Base-by-base conservation (phyloP, 768 basidiomycete species). In the Suillus clintonianus region DNA sequence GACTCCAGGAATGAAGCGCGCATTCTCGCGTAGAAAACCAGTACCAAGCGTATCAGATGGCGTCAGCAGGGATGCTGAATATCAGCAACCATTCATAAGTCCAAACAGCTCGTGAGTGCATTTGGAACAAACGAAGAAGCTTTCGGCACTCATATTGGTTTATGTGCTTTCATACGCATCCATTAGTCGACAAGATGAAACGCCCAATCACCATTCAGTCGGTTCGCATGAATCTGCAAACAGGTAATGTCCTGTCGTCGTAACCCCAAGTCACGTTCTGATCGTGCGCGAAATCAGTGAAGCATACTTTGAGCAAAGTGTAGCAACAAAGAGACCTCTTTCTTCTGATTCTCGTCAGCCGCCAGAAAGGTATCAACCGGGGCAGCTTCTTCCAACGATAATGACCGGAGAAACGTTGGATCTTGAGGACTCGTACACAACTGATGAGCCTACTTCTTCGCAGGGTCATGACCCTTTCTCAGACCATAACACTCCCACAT, bases 391-490 rank as follows among this genome's bases (percentile, higher is more conserved):
- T 17, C 83, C 79, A 39, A 87, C 88, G 0, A 89, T 89, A 48
- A 78, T 85, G 60, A 89, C 88, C 7, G 88, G 88, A 39, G 87
- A 89, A 72, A 88, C 87, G 0, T 78, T 89, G 22, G 82, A 88
- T 56, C 70, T 87, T 10, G 82, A 83, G 5, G 78, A 78, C 15
- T 51, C 50, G 19, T n/a, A 65, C 22, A 61, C 32, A 32, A n/a
- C 51, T 22, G 39, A 24, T 27, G 56, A 27, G 19, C 60, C 56
- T 10, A 59, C 70, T 43, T 68, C 74, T 43, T 65, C 64, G 17
- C 70, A 71, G n/a, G 60, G 70, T 48, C 74, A 75, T 24, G 78
- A 79, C 61, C 71, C 75, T 14, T 70, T 72, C 61, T 62, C 66
- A 3, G 73, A 71, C 60, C 69, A 74, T 48, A 77, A 77, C 59